These are phyloP conservation scores for Prinsepia uniflora DNA, from an alignment of 306 rosid species.

Conservation along the genomic window DNA sequence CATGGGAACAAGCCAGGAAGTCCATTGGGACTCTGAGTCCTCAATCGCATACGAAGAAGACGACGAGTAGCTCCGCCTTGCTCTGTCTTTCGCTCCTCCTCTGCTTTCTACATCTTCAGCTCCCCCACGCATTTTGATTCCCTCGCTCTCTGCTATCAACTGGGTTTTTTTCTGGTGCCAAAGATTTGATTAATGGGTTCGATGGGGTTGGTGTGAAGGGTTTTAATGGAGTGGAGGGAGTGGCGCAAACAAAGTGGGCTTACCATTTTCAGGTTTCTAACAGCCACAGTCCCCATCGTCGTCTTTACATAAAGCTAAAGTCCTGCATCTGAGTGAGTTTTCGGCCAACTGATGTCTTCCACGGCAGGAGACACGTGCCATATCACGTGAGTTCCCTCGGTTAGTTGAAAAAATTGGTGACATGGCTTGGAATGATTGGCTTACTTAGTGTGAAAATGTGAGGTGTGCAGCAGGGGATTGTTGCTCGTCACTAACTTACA, in stretches of 20 bases:
- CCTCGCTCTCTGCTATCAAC: conserved; percentile 7
- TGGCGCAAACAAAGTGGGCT: neutral
- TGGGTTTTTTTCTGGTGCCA: neutral
- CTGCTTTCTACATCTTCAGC: conserved; percentile 63
- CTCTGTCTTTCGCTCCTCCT: conserved; percentile 35
- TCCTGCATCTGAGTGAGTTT: neutral
- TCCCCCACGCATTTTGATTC: conserved; percentile 39
- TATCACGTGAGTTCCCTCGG: neutral
- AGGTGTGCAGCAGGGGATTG: neutral
- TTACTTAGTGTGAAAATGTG: no score
- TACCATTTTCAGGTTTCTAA: conserved; percentile 32
- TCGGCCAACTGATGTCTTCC: neutral
- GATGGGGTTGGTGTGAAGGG: conserved; percentile 25
- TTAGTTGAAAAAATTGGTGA: neutral
- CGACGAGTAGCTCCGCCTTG: conserved; percentile 25
- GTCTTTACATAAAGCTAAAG: neutral
- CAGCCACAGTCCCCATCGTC: conserved; percentile 22
- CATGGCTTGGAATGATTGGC: neutral
- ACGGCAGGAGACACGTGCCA: neutral
- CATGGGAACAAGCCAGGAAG: conserved; percentile 77
- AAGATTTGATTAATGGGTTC: neutral
- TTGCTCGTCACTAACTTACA: neutral
- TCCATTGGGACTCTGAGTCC: conserved; percentile 56
- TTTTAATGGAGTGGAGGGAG: conserved; percentile 27
- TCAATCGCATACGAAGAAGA: conserved; percentile 29